These are phyloP conservation scores for Solanum hybrid DNA, from an alignment of 305 asterid genomes.

Conservation along the genomic window DNA sequence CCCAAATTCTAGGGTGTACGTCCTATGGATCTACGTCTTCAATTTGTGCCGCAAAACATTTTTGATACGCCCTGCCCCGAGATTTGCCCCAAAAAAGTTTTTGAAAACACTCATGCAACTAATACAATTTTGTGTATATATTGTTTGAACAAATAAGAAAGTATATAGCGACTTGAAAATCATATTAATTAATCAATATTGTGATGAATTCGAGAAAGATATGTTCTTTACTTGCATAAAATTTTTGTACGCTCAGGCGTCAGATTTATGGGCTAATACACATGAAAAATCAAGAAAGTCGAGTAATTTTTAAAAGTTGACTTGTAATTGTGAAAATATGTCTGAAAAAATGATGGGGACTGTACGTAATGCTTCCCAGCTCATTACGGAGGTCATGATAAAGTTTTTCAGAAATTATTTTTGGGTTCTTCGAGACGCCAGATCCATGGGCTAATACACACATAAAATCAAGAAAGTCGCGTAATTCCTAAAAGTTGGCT, in stretches of 20 bases:
- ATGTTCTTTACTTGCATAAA: background rate
- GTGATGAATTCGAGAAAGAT: background rate
- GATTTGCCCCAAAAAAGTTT: no score
- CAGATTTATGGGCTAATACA: background rate
- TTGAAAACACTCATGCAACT: background rate
- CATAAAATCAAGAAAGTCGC: background rate
- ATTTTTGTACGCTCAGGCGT: rapidly evolving
- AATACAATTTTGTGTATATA: background rate
- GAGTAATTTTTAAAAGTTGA: no score
- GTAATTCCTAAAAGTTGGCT: background rate
- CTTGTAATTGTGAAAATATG: background rate
- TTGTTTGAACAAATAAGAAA: background rate
- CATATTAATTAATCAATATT: background rate
- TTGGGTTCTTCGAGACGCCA: background rate
- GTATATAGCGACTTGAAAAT: background rate
- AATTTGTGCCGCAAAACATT: rapidly evolving
- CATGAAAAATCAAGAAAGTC: background rate
- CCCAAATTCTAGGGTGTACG: background rate
- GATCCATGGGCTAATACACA: background rate
- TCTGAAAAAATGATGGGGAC: background rate
- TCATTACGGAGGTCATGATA: background rate
- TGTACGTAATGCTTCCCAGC: no score
- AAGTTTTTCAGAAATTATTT: no score
- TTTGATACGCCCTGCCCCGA: rapidly evolving
- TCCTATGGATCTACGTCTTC: background rate